phyloP scores from a whole-genome alignment of 805 yeast genomes.

The Yarrowia bubula region DNA sequence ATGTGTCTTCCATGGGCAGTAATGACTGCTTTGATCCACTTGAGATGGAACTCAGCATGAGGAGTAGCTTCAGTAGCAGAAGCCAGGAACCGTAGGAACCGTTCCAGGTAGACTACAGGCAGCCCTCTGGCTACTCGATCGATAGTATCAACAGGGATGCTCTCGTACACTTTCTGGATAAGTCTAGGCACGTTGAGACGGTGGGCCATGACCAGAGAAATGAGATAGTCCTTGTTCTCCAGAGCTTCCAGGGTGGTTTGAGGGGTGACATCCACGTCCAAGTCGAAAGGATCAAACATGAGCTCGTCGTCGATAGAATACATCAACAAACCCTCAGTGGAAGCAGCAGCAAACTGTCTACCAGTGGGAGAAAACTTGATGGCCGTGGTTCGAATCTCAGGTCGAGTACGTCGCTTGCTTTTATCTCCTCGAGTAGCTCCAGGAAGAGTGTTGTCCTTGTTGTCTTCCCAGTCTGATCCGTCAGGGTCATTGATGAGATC shows the following conservation, averaged over 20 bases:
- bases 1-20: slow-evolving; percentile 77
- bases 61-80: slow-evolving; percentile 64
- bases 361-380: slow-evolving; percentile 88
- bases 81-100: slow-evolving; percentile 68
- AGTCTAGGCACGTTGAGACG: slow-evolving; percentile 79
- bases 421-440: slow-evolving; percentile 85
- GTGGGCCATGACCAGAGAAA: slow-evolving; percentile 88
- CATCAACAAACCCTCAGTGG: slow-evolving; percentile 87
- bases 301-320: slow-evolving; percentile 74
- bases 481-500: slow-evolving; percentile 81
- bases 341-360: slow-evolving; percentile 86
- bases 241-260: slow-evolving; percentile 64
- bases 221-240: slow-evolving; percentile 59
- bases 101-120: slow-evolving; percentile 73
- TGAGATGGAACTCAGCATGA: slow-evolving; percentile 78
- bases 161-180: slow-evolving; percentile 69
- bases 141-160: slow-evolving; percentile 69
- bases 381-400: slow-evolving; percentile 78
- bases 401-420: slow-evolving; percentile 68
- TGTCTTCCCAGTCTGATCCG: slow-evolving; percentile 77
- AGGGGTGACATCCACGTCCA: slow-evolving; percentile 90
- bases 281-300: slow-evolving; percentile 89
- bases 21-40: slow-evolving; percentile 74
- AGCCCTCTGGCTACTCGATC: slow-evolving; percentile 62
- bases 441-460: slow-evolving; percentile 73